phyloP scores from a whole-genome alignment of 306 rosid species.

The Nissolia schottii region DNA sequence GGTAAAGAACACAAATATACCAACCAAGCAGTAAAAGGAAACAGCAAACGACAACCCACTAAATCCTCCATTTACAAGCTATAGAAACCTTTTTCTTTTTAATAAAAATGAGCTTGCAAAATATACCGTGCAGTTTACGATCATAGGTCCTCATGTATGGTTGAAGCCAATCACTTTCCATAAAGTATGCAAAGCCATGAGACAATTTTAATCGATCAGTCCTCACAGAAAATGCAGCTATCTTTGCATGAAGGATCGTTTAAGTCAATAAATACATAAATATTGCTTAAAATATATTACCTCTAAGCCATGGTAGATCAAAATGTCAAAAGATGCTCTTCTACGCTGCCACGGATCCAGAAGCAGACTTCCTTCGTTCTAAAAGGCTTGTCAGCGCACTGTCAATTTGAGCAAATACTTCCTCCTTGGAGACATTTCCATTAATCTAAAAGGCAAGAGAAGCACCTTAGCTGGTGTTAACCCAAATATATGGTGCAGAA shows the following conservation, averaged over 20 bases:
- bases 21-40: conserved; percentile 3
- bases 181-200: background rate
- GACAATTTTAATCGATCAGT: conserved; percentile 8
- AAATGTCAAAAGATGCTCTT: conserved; percentile 16
- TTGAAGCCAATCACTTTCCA: conserved; percentile 5
- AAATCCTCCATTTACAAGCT: conserved; percentile 18
- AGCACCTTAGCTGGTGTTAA: conserved; percentile 6
- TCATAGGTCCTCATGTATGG: conserved; percentile 6
- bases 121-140: background rate
- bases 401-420: conserved; percentile 73
- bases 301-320: conserved; percentile 10
- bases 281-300: conserved; percentile 6
- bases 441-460: conserved; percentile 39
- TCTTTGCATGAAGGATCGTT: background rate
- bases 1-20: conserved; percentile 9
- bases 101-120: background rate
- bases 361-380: conserved; percentile 47
- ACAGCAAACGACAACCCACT: conserved; percentile 9
- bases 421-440: conserved; percentile 57
- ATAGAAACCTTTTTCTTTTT: background rate
- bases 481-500: conserved; percentile 6
- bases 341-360: conserved; percentile 53
- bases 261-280: background rate
- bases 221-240: background rate
- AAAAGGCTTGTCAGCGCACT: conserved; percentile 42